A percentile compares a stretch with the other conserved stretches of the same genome.
These are phyloP conservation scores for Paraphaeosphaeria sporulosa DNA, from an alignment of 2,329 filamentous ascomycete species.

Conservation along the genomic window DNA sequence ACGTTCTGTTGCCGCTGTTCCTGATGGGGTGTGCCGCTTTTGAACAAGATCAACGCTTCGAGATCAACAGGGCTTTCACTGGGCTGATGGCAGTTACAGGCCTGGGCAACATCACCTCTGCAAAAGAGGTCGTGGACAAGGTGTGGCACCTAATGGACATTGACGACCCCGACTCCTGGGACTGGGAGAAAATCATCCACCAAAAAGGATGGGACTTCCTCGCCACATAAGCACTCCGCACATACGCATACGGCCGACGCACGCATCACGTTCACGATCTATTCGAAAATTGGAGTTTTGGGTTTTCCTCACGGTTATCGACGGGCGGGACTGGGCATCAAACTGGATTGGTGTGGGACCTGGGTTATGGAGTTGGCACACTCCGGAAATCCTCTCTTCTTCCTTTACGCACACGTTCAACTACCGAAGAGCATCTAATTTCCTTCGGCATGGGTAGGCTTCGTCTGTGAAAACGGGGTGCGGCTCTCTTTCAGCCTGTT, in stretches of 20 bases:
- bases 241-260: constrained; percentile 10
- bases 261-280: not conserved
- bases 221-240: constrained; percentile 56
- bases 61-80: constrained; percentile 62
- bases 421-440: not conserved
- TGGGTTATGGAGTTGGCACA: not conserved
- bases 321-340: not conserved
- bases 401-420: constrained; percentile 1
- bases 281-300: constrained; percentile 2
- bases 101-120: constrained; percentile 65
- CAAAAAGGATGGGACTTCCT: constrained; percentile 68
- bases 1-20: constrained; percentile 68
- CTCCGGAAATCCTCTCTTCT: not conserved
- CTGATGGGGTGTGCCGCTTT: constrained; percentile 69
- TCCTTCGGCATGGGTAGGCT: constrained; percentile 15
- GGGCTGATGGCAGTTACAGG: constrained; percentile 63
- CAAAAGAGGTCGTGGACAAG: constrained; percentile 62
- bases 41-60: constrained; percentile 61
- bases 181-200: constrained; percentile 68
- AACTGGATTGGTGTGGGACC: not conserved
- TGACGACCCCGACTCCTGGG: constrained; percentile 65
- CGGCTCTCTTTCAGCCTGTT: constrained; percentile 2
- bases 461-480: constrained; percentile 15
- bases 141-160: constrained; percentile 69
- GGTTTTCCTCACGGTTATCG: not conserved